Evolutionary conservation across 345 rosid genomes (phyloP).

Genomic region (Moricandia arvensis): DNA sequence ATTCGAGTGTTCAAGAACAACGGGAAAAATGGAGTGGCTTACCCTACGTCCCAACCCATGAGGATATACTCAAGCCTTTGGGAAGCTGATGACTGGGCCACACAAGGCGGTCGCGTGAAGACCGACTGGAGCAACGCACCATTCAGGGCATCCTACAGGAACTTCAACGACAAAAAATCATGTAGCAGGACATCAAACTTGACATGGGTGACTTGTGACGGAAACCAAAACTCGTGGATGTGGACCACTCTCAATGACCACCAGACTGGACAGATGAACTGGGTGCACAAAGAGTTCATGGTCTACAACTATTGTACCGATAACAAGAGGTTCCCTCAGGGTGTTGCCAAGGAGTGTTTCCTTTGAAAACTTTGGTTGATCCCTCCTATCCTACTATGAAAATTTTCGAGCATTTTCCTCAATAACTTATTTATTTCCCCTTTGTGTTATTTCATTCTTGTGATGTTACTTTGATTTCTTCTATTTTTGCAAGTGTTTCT

Average conservation of each 20-base stretch:
- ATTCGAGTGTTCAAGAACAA: conserved; percentile 60
- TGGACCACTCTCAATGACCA: conserved; percentile 31
- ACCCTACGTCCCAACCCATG: conserved; percentile 53
- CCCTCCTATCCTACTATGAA: background rate
- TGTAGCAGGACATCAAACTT: conserved; percentile 32
- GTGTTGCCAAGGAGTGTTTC: conserved; percentile 40
- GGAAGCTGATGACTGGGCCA: conserved; percentile 63
- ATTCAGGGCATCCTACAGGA: conserved; percentile 43
- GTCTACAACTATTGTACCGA: conserved; percentile 59
- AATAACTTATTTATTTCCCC: background rate
- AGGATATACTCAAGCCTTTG: conserved; percentile 55
- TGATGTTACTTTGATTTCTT: conserved; percentile 16
- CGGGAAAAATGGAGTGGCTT: conserved; percentile 47
- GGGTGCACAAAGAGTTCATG: conserved; percentile 59
- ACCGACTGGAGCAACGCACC: conserved; percentile 57
- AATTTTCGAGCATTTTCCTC: conserved; percentile 11
- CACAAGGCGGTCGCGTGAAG: conserved; percentile 56
- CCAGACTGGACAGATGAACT: conserved; percentile 37
- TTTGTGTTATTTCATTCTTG: conserved; percentile 1
- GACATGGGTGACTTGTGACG: conserved; percentile 29
- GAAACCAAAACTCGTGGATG: conserved; percentile 34
- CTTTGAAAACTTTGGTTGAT: conserved; percentile 11
- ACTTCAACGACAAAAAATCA: conserved; percentile 38
- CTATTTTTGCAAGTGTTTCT: background rate
- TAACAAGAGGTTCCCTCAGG: conserved; percentile 43